Conservation (phyloP, 129 eudicot genomes). For the Logfia minima region DNA sequence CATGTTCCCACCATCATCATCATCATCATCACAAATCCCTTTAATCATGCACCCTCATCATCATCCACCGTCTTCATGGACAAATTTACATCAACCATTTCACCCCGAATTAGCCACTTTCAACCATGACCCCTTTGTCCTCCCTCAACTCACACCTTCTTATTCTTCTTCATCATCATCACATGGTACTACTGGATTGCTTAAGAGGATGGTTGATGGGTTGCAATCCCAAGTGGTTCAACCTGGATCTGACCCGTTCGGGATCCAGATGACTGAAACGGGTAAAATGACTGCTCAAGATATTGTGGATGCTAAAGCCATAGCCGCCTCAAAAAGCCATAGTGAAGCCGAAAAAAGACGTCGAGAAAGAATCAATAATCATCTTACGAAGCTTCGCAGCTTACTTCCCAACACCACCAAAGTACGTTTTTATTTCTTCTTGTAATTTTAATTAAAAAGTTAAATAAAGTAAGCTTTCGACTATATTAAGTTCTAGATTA, state of each 20-base stretch:
- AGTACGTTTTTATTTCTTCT: slow-evolving; percentile 42
- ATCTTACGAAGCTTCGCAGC: slow-evolving; percentile 83
- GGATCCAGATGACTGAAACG: slow-evolving; percentile 57
- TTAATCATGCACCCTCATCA: slow-evolving; percentile 29
- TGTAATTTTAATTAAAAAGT: background rate
- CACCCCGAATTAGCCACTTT: slow-evolving; percentile 14
- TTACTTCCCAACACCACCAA: slow-evolving; percentile 81
- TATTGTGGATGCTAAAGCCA: slow-evolving; percentile 78
- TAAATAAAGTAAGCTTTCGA: no score
- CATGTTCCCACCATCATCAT: slow-evolving; percentile 31
- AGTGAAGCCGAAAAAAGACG: slow-evolving; percentile 91
- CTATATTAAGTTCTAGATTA: no score
- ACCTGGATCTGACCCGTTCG: slow-evolving; percentile 55
- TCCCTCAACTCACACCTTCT: slow-evolving; percentile 46
- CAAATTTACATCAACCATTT: slow-evolving; percentile 10
- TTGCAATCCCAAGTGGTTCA: slow-evolving; percentile 27
- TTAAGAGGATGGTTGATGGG: slow-evolving; percentile 28
- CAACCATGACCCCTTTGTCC: slow-evolving; percentile 52
- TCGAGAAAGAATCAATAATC: slow-evolving; percentile 83
- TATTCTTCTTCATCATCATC: slow-evolving; percentile 16
- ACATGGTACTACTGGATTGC: slow-evolving; percentile 28
- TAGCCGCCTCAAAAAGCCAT: slow-evolving; percentile 92
- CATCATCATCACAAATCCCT: slow-evolving; percentile 31
- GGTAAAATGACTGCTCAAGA: slow-evolving; percentile 73
- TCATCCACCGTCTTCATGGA: slow-evolving; percentile 18